phyloP scores from a whole-genome alignment of 139 green algal species.

The Prasinococcaceae sp. region DNA sequence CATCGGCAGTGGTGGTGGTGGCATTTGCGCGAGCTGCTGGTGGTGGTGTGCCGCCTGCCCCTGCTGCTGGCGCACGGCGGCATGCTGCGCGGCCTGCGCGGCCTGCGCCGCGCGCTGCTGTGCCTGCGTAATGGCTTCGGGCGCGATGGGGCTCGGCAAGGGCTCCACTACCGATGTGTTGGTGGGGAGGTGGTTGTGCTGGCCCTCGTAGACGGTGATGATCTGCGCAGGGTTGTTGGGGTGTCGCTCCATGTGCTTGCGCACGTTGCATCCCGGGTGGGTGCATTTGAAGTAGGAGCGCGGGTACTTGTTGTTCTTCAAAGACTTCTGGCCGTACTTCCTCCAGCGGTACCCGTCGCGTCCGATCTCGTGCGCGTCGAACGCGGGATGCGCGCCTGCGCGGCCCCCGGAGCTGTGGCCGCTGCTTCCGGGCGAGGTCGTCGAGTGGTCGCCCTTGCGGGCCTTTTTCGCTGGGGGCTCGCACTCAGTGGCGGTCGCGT shows the following conservation, averaged over 20 bases:
- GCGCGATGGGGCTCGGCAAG: not conserved
- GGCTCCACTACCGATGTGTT: not conserved
- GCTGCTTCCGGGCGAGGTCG: too few species aligned
- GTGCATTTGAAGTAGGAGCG: slow-evolving; percentile 30
- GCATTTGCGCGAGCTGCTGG: not conserved
- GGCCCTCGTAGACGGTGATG: slow-evolving; percentile 18
- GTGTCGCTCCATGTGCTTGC: slow-evolving; percentile 24
- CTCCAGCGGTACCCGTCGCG: slow-evolving; percentile 27
- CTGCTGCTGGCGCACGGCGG: not conserved
- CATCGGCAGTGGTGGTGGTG: too few species aligned
- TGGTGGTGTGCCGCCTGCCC: not conserved
- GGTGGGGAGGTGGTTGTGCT: slow-evolving; percentile 15
- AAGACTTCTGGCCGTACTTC: slow-evolving; percentile 28
- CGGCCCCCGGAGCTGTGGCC: too few species aligned
- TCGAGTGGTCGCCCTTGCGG: too few species aligned
- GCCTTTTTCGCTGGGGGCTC: too few species aligned
- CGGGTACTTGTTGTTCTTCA: slow-evolving; percentile 18
- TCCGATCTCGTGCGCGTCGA: too few species aligned
- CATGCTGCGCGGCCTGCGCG: not conserved
- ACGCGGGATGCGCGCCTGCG: too few species aligned
- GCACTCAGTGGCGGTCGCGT: too few species aligned
- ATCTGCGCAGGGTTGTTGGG: not conserved
- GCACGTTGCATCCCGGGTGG: slow-evolving; percentile 7
- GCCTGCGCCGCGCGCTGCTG: not conserved
- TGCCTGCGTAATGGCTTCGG: not conserved